These are phyloP conservation scores for Claviceps sorghi DNA, from an alignment of 2,329 filamentous ascomycete species.

Conservation along the genomic window DNA sequence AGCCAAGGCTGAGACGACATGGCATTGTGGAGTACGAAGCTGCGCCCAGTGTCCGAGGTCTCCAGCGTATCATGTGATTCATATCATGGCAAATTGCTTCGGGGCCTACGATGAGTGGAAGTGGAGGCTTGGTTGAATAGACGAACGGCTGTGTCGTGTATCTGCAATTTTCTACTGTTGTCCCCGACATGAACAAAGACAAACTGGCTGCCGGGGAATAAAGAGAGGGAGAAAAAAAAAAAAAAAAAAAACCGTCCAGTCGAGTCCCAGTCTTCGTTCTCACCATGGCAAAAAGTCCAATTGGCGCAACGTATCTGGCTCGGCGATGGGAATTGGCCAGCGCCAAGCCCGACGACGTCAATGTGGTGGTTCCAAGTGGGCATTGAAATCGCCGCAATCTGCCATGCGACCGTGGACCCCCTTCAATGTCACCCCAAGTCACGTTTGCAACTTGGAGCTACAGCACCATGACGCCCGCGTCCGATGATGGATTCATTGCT, in stretches of 20 bases:
- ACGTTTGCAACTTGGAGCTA: neutral
- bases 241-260: neutral
- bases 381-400: neutral
- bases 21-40: neutral
- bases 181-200: neutral
- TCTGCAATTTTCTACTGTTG: neutral
- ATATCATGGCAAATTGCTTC: neutral
- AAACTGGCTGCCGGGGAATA: neutral
- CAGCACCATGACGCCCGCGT: neutral
- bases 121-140: neutral
- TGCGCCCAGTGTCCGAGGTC: neutral
- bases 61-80: neutral
- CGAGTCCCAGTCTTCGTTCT: neutral
- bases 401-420: neutral
- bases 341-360: neutral
- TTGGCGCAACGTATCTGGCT: neutral
- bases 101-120: neutral
- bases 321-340: neutral
- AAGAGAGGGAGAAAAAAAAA: neutral
- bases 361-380: neutral
- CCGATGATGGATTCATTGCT: neutral
- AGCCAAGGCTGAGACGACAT: neutral
- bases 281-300: neutral
- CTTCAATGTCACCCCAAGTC: neutral
- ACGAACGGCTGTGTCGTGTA: neutral